phyloP scores from a whole-genome alignment of 768 basidiomycete genomes.

The Mycena polygramma region DNA sequence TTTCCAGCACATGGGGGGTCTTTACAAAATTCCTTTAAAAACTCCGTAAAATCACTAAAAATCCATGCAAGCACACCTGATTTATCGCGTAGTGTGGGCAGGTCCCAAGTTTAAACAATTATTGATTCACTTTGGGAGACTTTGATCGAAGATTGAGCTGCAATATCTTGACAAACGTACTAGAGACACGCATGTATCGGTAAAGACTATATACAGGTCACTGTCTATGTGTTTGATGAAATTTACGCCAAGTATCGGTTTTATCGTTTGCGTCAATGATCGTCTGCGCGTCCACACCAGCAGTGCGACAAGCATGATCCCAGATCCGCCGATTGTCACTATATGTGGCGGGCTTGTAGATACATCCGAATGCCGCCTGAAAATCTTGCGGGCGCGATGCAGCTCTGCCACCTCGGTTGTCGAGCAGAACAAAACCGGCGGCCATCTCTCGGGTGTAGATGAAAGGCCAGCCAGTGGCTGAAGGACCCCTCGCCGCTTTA shows the following conservation, averaged over 20 bases:
- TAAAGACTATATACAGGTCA: no score
- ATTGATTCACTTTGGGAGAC: no score
- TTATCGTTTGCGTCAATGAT: background rate
- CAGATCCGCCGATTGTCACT: slow-evolving; percentile 3
- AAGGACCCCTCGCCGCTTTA: background rate
- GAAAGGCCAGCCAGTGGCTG: background rate
- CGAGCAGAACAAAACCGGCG: slow-evolving; percentile 1
- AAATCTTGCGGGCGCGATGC: background rate
- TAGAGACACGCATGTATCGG: no score
- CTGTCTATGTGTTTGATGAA: background rate
- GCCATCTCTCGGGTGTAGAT: background rate
- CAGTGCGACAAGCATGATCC: background rate
- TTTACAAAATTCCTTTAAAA: no score
- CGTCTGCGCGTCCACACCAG: background rate
- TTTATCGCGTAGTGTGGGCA: no score
- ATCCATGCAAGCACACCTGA: no score
- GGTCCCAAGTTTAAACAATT: no score
- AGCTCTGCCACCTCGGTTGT: background rate
- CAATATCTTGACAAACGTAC: no score
- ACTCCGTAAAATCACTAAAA: no score
- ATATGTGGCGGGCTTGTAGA: background rate
- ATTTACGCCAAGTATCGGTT: background rate
- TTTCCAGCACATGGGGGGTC: no score
- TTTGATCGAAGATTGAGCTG: no score
- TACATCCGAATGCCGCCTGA: background rate